Percentiles rank a stretch among this genome's conserved stretches.
Evolutionary conservation across 345 rosid species (phyloP).

Genomic region (Lepidium aucheri): DNA sequence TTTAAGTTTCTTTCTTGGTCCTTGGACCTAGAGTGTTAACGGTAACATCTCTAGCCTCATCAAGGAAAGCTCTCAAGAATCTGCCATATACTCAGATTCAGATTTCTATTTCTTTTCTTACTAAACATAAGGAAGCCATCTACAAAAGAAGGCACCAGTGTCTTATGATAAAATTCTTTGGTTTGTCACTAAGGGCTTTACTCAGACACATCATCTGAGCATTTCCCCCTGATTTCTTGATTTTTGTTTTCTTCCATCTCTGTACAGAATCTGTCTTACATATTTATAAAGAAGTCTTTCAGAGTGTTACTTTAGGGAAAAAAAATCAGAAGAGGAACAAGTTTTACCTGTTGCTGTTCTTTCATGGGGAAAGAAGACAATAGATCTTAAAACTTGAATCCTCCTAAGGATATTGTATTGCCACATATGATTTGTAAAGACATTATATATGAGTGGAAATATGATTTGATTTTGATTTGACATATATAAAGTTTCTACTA

Average conservation of each 20-base stretch:
- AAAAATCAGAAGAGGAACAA: background rate
- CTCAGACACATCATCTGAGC: conserved; percentile 31
- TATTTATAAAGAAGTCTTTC: conserved; percentile 17
- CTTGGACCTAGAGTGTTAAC: conserved; percentile 25
- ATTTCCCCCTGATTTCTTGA: conserved; percentile 14
- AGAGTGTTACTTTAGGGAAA: conserved; percentile 16
- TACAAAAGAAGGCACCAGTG: conserved; percentile 19
- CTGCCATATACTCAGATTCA: conserved; percentile 30
- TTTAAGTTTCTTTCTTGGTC: conserved; percentile 6
- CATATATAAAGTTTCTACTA: conserved; percentile 4
- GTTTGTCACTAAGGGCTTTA: conserved; percentile 19
- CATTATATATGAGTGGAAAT: conserved; percentile 17
- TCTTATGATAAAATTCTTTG: conserved; percentile 15
- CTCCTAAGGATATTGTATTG: conserved; percentile 4
- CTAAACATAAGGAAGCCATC: conserved; percentile 29
- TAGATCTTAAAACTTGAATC: conserved; percentile 1
- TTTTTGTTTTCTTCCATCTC: conserved; percentile 28
- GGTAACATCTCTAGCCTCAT: conserved; percentile 22
- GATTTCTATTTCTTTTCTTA: conserved; percentile 1
- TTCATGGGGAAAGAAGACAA: background rate
- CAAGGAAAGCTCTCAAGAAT: conserved; percentile 27
- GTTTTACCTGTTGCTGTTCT: conserved; percentile 21
- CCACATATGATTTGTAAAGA: background rate
- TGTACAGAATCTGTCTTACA: conserved; percentile 23
- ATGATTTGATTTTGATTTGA: conserved; percentile 14